Percentiles rank a stretch among this genome's conserved stretches.
Conservation (phyloP, 192 early-diverging fungal species). For the Coemansia sp. region DNA sequence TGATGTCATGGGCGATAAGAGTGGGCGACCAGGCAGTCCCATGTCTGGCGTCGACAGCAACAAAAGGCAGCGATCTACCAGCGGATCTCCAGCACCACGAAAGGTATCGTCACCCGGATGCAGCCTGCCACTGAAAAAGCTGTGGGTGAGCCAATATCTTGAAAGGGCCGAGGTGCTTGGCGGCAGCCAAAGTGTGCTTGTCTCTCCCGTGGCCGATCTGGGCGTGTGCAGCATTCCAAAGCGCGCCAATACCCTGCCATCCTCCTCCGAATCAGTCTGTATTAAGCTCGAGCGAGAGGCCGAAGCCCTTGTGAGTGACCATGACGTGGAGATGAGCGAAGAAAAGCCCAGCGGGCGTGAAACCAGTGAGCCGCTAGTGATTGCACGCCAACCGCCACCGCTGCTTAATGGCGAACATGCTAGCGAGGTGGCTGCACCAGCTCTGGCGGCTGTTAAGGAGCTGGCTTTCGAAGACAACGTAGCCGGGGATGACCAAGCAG, state of each 20-base stretch:
- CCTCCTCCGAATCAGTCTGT: not conserved
- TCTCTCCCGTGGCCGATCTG: not conserved
- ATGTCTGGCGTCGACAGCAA: not conserved
- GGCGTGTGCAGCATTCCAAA: not conserved
- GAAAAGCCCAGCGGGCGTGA: not conserved
- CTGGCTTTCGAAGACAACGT: not conserved
- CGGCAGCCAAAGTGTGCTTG: slow-evolving; percentile 1
- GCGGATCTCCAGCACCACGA: not conserved
- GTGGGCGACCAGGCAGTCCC: not conserved
- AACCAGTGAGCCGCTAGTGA: not conserved
- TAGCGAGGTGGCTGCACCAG: not conserved
- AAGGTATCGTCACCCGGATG: slow-evolving; percentile 1
- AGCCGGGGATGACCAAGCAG: not conserved
- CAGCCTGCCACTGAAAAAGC: slow-evolving; percentile 44
- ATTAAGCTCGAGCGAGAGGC: not conserved
- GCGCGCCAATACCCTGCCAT: not conserved
- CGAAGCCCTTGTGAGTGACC: not conserved
- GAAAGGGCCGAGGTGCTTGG: slow-evolving; percentile 12
- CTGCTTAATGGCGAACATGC: not conserved
- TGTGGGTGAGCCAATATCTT: slow-evolving; percentile 51
- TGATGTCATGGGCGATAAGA: not conserved
- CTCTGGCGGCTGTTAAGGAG: not conserved
- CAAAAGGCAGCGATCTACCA: slow-evolving; percentile 26
- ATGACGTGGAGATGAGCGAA: not conserved
- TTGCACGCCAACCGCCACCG: not conserved